Evolutionary conservation across 768 basidiomycete species (phyloP).

Genomic region (Suillus variegatus): DNA sequence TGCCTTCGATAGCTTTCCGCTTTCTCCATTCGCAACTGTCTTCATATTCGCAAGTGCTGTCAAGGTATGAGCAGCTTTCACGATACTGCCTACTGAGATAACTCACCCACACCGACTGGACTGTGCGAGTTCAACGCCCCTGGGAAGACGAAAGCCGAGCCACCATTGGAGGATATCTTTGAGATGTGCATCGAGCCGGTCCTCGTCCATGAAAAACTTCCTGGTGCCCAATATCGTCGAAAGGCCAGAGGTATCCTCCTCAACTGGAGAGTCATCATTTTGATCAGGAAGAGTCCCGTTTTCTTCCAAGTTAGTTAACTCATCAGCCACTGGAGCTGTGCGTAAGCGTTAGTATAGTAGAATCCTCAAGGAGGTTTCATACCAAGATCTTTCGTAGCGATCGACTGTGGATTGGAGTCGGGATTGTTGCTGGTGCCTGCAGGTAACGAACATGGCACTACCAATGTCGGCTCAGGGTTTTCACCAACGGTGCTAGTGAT

Average conservation of each 20-base stretch:
- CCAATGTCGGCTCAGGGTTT: conserved; percentile 30
- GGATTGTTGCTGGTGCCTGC: too few relatives aligned
- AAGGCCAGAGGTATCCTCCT: conserved; percentile 3
- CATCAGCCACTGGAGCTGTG: background rate
- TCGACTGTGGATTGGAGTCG: background rate
- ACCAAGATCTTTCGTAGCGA: background rate
- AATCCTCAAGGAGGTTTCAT: background rate
- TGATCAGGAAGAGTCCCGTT: too few relatives aligned
- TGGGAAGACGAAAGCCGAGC: conserved; percentile 65
- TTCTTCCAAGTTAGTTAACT: background rate
- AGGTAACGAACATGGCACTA: conserved; percentile 30
- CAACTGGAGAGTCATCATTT: background rate
- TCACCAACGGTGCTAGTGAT: conserved; percentile 9
- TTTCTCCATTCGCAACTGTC: conserved; percentile 81
- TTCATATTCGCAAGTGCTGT: conserved; percentile 72
- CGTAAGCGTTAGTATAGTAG: background rate
- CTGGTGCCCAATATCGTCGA: conserved; percentile 65
- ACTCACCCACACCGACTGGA: conserved; percentile 69
- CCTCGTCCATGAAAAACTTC: conserved; percentile 55
- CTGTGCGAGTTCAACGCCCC: conserved; percentile 66
- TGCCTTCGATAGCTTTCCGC: conserved; percentile 43
- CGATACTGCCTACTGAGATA: background rate
- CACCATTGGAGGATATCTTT: conserved; percentile 68
- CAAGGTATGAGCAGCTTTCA: background rate
- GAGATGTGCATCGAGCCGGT: conserved; percentile 55